Evolutionary conservation across 2,329 filamentous ascomycete species (phyloP).

Genomic region (Arthroderma sp.): DNA sequence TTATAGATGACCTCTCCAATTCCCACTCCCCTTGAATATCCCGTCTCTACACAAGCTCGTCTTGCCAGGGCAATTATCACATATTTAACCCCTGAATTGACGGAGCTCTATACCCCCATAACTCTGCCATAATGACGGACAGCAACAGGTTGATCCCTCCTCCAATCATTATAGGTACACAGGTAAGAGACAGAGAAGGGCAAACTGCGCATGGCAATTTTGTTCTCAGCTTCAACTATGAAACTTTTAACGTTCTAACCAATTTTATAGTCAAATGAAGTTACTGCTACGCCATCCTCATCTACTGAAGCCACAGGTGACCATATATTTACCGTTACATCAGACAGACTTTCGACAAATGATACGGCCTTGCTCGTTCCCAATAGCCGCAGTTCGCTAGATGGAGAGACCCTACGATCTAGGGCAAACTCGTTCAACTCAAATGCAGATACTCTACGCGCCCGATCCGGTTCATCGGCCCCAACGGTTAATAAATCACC

Average conservation of each 20-base stretch:
- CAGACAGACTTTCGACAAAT: conserved; percentile 8
- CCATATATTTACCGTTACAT: not conserved
- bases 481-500: conserved; percentile 3
- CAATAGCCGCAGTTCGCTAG: conserved; percentile 15
- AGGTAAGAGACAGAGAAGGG: conserved; percentile 4
- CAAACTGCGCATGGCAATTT: not conserved
- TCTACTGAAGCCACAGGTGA: too few species aligned
- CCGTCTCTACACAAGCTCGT: too few species aligned
- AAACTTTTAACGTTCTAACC: too few species aligned
- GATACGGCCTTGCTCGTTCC: conserved; percentile 11
- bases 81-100: too few species aligned
- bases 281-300: too few species aligned
- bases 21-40: too few species aligned
- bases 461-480: conserved; percentile 23
- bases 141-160: conserved; percentile 11
- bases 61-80: too few species aligned
- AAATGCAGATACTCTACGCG: conserved; percentile 21
- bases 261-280: too few species aligned
- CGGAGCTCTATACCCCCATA: too few species aligned
- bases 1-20: too few species aligned
- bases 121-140: conserved; percentile 7
- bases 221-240: too few species aligned
- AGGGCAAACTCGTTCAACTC: conserved; percentile 30
- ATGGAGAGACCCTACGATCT: conserved; percentile 32
- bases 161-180: conserved; percentile 10